Evolutionary conservation across 2,329 filamentous ascomycete genomes (phyloP), one percentile per base, ranked within the genome.

Genomic region (Calonectria hongkongensis): DNA sequence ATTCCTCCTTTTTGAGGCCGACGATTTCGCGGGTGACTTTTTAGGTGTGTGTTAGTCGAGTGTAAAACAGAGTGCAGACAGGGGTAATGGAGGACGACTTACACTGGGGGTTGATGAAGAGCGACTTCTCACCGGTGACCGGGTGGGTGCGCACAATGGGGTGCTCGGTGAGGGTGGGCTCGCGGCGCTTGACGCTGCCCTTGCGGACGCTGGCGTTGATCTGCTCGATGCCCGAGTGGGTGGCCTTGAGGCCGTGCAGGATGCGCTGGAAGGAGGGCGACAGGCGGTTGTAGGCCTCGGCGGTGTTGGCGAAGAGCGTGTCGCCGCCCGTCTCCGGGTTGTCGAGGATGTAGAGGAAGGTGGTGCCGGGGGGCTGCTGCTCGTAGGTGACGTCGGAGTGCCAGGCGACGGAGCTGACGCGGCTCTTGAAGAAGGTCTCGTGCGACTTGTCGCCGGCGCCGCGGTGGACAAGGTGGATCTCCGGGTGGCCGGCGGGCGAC

Each of bases 301-400:
- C 95, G 77, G 93, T 91, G 81, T 97, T 94, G 56, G 89, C 91
- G 79, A 98, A 98, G 3, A 97, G 86, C 0, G 95, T 98, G 81
- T 98, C 95, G 60, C 95, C 96, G 43, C 95, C 95, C 0, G 91
- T 92, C 47, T 90, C 88, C 1, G 95, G 95, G 54, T 91, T 92
- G 81, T 98, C 95, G n/a, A 98, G 89, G 63, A 95, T 88, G 81
- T 97, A 98, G 43, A 98, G 85, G 84, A 98, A 97, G 0, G 96
- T 98, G 0, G 95, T 98, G 36, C 95, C 95, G 0, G 96, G 95
- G 1, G 96, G 95, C 85, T 98, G 95, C 76, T 90, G 87, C 86
- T 98, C 96, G 81, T 97, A 98, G 0, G 94, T 94, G 1, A 98
- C 93, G 77, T 98, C 95, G 0, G 92, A 94, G 85, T 98, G 95